These are phyloP conservation scores for Prunus persica DNA, from an alignment of 306 rosid species.

Conservation along the genomic window DNA sequence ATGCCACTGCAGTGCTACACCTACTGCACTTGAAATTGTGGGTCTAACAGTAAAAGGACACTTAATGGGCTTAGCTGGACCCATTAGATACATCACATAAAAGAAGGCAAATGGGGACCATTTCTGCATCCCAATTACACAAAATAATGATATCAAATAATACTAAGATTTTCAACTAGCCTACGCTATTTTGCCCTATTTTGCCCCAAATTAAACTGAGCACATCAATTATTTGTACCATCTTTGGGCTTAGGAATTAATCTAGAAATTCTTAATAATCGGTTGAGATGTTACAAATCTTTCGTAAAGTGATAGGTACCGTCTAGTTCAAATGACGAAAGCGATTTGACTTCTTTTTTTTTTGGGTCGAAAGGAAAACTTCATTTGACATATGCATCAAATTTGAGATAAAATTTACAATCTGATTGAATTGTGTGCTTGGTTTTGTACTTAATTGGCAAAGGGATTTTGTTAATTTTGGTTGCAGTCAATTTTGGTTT, in stretches of 20 bases:
- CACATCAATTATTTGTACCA: no score
- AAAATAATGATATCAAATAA: not conserved
- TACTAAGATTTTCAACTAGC: not conserved
- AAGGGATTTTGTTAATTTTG: no score
- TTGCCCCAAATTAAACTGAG: not conserved
- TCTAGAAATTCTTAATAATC: no score
- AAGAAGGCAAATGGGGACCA: constrained; percentile 1
- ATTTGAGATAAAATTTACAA: no score
- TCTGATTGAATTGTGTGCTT: not conserved
- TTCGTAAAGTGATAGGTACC: not conserved
- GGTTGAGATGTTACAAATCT: no score
- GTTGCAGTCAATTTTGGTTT: not conserved
- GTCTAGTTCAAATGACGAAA: not conserved
- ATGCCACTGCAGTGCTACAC: not conserved
- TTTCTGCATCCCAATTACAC: not conserved
- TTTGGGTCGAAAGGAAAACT: no score
- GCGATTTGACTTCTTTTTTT: no score
- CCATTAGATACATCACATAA: not conserved
- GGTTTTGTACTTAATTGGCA: not conserved
- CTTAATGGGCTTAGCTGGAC: constrained; percentile 3
- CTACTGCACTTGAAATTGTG: not conserved
- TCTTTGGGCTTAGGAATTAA: no score
- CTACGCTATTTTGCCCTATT: not conserved
- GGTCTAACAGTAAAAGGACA: not conserved
- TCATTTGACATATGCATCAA: not conserved